Base-by-base conservation (phyloP, 768 basidiomycete species). In the Hydnum rufescens region DNA sequence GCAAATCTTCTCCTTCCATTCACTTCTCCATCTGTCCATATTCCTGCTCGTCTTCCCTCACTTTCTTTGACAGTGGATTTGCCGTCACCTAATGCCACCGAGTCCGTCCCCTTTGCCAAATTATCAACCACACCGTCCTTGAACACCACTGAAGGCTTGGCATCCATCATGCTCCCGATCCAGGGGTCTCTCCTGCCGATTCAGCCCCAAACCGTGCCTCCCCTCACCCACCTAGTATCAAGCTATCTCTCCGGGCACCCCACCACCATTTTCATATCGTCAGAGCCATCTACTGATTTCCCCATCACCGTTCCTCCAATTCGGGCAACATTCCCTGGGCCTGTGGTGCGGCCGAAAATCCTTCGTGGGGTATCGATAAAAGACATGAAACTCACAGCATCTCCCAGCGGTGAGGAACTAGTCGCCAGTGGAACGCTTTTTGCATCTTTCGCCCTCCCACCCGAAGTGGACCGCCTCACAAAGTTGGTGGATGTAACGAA, bases 281-380 rank as follows among this genome's bases (percentile, higher is more conserved):
- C 65, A 64, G 81, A n/a, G 68, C 72, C 19, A 71, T 72, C 36
- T 84, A 78, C 60, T 70, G 85, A 32, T 54, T 70, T 57, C 62
- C 66, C 47, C 78, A 79, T 43, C 68, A 71, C 58, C 58, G 72
- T 42, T 71, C 87, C 43, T 70, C 73, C 0, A 69, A 59, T 71
- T 26, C 55, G 64, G 46, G 67, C 74, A 18, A 63, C 66, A 1
- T 87, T 88, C 59, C 86, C 85, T 2, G 72, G 74, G 0, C 81
- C 80, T 1, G 62, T 68, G 44, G 75, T 77, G 3, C 71, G 69
- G 25, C 84, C 86, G 1, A 67, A 73, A 26, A 66, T 89, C 32
- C 68, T 89, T 13, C 74, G 74, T 8, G 68, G 82, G 57, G 78
- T 88, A 42, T 80, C 80, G 2, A 79, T 88, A 55, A 71, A 70